phyloP scores from a whole-genome alignment of 805 yeast species.

The Ogataea pignaliae region DNA sequence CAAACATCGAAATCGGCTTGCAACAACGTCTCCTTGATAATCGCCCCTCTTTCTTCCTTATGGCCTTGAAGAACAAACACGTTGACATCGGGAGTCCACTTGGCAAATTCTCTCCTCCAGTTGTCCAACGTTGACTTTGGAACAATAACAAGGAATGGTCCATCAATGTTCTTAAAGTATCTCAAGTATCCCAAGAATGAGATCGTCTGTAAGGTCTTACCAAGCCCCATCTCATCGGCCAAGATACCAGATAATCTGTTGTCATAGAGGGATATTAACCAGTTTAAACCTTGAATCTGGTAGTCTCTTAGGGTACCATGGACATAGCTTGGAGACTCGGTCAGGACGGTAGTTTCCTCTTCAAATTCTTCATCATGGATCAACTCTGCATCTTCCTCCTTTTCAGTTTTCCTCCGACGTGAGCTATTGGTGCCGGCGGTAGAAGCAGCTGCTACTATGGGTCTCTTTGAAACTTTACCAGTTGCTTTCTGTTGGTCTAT shows the following conservation, averaged over 20 bases:
- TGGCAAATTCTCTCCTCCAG: slow-evolving; percentile 91
- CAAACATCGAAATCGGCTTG: slow-evolving; percentile 83
- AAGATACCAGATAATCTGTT: slow-evolving; percentile 86
- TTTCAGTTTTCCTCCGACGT: slow-evolving; percentile 83
- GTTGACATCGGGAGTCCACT: slow-evolving; percentile 94
- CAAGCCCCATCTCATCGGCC: slow-evolving; percentile 98
- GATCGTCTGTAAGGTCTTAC: slow-evolving; percentile 92
- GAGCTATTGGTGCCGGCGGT: slow-evolving; percentile 6
- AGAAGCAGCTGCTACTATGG: slow-evolving; percentile 12
- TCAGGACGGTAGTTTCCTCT: slow-evolving; percentile 62
- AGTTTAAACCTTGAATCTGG: slow-evolving; percentile 91
- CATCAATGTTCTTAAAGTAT: slow-evolving; percentile 70
- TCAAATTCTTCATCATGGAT: slow-evolving; percentile 75
- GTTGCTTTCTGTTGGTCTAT: slow-evolving; percentile 48
- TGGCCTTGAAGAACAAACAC: slow-evolving; percentile 84
- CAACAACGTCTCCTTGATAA: slow-evolving; percentile 56
- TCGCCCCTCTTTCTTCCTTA: slow-evolving; percentile 67
- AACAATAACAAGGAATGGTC: slow-evolving; percentile 88
- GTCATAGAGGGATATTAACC: slow-evolving; percentile 87
- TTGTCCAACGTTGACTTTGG: slow-evolving; percentile 95
- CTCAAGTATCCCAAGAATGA: slow-evolving; percentile 87
- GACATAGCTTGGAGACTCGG: slow-evolving; percentile 79
- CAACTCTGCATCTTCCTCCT: slow-evolving; percentile 93
- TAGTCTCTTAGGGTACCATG: slow-evolving; percentile 82
- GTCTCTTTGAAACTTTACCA: slow-evolving; percentile 21